phyloP scores from a whole-genome alignment of 179 eudicot species.

The Monotropa hypopitys region DNA sequence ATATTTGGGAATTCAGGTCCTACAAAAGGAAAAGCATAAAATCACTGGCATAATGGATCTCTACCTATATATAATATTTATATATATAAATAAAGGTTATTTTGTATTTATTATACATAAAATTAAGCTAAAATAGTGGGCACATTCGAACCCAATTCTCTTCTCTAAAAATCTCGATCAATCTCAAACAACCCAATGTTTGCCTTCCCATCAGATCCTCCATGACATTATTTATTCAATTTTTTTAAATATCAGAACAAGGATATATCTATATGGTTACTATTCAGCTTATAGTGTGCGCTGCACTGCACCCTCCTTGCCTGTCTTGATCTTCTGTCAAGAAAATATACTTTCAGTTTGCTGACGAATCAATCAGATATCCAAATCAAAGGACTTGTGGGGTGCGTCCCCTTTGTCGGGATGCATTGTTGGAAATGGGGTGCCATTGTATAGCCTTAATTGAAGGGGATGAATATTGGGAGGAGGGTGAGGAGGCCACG shows the following conservation, averaged over 20 bases:
- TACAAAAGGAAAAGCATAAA: constrained; percentile 12
- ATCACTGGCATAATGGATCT: constrained; percentile 8
- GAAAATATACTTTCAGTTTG: neutral
- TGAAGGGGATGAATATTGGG: constrained; percentile 15
- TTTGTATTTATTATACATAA: neutral
- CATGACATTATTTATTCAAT: neutral
- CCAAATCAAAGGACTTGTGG: constrained; percentile 29
- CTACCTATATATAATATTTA: neutral
- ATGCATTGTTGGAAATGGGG: neutral
- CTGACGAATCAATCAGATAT: constrained; percentile 11
- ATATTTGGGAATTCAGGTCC: constrained; percentile 12
- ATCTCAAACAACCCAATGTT: neutral
- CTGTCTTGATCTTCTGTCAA: neutral
- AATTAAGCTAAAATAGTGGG: constrained; percentile 4
- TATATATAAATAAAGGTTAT: neutral
- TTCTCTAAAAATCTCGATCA: neutral
- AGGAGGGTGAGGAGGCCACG: neutral
- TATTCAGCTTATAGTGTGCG: neutral
- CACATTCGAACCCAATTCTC: neutral
- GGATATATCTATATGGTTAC: neutral
- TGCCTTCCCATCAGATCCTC: constrained; percentile 6
- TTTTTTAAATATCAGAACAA: neutral
- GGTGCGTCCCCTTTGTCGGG: constrained; percentile 29
- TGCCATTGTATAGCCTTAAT: constrained; percentile 20
- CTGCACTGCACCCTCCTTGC: neutral